Conservation (phyloP, 768 basidiomycete genomes). For the Phanerochaete carnosa region DNA sequence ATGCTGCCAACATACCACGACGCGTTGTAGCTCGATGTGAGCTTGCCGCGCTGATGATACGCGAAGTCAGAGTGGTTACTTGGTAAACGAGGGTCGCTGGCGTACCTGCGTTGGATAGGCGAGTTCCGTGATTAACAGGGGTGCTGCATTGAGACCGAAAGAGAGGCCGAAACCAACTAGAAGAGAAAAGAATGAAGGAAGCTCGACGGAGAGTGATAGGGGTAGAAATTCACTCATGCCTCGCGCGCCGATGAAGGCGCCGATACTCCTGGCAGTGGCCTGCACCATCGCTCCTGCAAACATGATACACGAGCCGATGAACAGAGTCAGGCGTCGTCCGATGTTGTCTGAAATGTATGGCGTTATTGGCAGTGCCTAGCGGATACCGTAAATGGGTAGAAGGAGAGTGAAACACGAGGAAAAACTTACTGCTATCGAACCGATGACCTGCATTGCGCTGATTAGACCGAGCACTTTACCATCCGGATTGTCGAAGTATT, state of each 20-base stretch:
- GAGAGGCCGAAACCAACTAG: slow-evolving; percentile 63
- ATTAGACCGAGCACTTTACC: slow-evolving; percentile 55
- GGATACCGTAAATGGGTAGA: background rate
- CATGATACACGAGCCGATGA: slow-evolving; percentile 62
- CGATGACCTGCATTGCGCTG: slow-evolving; percentile 52
- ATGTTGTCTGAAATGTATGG: slow-evolving; percentile 57
- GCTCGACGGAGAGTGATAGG: background rate
- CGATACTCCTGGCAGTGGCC: slow-evolving; percentile 40
- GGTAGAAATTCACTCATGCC: slow-evolving; percentile 40
- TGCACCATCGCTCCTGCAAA: slow-evolving; percentile 61
- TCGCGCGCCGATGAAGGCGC: slow-evolving; percentile 56
- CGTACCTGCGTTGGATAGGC: slow-evolving; percentile 68
- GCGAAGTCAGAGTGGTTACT: slow-evolving; percentile 13
- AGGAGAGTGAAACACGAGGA: background rate
- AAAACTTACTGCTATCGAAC: slow-evolving; percentile 21
- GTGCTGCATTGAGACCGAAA: slow-evolving; percentile 60
- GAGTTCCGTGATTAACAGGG: slow-evolving; percentile 61
- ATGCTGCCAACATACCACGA: slow-evolving; percentile 77
- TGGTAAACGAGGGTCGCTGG: background rate
- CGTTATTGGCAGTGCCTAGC: slow-evolving; percentile 57
- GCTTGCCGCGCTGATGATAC: slow-evolving; percentile 40
- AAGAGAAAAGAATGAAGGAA: slow-evolving; percentile 5
- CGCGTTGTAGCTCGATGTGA: slow-evolving; percentile 66
- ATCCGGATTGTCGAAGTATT: slow-evolving; percentile 49
- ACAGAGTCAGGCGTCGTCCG: slow-evolving; percentile 58